Conservation (phyloP, 1,284 basidiomycete species). For the Mycena sp. region DNA sequence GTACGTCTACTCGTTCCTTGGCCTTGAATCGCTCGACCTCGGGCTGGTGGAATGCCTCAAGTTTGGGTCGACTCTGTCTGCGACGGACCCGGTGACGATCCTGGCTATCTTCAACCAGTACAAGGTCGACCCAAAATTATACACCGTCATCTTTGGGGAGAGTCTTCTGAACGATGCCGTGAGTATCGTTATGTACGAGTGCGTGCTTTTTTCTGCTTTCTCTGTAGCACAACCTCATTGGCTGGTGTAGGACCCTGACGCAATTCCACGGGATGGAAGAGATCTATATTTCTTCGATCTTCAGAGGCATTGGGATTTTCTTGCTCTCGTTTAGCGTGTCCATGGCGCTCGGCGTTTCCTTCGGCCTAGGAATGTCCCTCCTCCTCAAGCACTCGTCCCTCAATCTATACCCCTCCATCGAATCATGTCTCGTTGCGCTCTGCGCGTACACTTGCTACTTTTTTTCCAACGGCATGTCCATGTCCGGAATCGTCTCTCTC, state of each 20-base stretch:
- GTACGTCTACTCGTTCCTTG: conserved; percentile 94
- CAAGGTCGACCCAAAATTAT: conserved; percentile 98
- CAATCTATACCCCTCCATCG: conserved; percentile 88
- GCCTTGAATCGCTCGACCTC: conserved; percentile 86
- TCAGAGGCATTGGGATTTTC: conserved; percentile 97
- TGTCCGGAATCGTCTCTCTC: conserved; percentile 98
- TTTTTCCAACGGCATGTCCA: conserved; percentile 93
- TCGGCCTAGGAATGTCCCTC: conserved; percentile 91
- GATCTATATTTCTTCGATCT: conserved; percentile 89
- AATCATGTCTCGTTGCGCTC: conserved; percentile 94
- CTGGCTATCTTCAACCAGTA: conserved; percentile 99
- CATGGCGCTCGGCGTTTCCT: conserved; percentile 92
- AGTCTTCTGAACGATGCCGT: conserved; percentile 98
- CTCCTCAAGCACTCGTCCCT: conserved; percentile 96
- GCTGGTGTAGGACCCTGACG: conserved; percentile 77
- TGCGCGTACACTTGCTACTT: conserved; percentile 99
- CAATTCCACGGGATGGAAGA: conserved; percentile 89
- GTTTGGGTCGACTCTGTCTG: conserved; percentile 96
- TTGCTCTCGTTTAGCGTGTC: conserved; percentile 94
- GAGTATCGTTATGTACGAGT: conserved; percentile 99
- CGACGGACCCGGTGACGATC: conserved; percentile 98
- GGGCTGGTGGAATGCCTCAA: conserved; percentile 92
- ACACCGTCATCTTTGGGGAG: conserved; percentile 98
- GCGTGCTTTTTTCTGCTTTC: conserved; percentile 52
- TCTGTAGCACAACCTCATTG: conserved; percentile 6